A percentile compares a stretch with the other conserved stretches of the same genome.
These are phyloP conservation scores for Candolleomyces eurysporus DNA, from an alignment of 768 basidiomycete genomes.

Conservation along the genomic window DNA sequence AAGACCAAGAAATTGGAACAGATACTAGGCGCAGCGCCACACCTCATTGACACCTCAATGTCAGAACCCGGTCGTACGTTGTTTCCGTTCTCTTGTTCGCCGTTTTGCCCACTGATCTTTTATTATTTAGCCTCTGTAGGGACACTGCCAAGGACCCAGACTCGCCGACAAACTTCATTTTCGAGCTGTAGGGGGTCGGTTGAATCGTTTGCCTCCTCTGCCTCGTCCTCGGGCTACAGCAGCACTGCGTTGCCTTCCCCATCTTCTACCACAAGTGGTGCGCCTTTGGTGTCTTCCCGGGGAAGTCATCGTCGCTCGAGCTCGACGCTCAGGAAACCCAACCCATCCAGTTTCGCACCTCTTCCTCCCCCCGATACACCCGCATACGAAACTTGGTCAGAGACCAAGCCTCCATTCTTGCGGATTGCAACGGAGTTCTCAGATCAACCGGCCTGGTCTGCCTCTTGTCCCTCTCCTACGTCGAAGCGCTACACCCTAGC, in stretches of 20 bases:
- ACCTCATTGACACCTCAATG: conserved; percentile 40
- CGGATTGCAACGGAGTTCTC: conserved; percentile 9
- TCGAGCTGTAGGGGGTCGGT: conserved; percentile 22
- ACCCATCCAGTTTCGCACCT: not conserved
- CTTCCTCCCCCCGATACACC: not conserved
- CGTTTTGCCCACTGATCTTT: not conserved
- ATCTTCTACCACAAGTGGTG: not conserved
- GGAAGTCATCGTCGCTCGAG: conserved; percentile 1
- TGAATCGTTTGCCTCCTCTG: conserved; percentile 22
- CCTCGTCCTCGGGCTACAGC: conserved; percentile 14
- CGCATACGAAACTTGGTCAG: conserved; percentile 12
- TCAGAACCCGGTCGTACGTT: conserved; percentile 19
- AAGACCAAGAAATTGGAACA: conserved; percentile 59
- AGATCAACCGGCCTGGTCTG: not conserved
- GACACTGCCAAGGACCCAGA: conserved; percentile 20
- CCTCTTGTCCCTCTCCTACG: not conserved
- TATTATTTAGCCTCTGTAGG: conserved; percentile 12
- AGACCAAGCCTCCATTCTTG: conserved; percentile 17
- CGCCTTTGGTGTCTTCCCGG: not conserved
- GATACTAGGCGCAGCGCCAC: conserved; percentile 59
- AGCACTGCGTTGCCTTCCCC: not conserved
- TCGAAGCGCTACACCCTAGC: conserved; percentile 4
- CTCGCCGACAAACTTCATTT: conserved; percentile 12
- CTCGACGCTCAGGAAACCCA: conserved; percentile 1
- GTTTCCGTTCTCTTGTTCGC: not conserved